These are phyloP conservation scores for Poa pratensis DNA, from an alignment of 176 grass and related monocot species.

Conservation along the genomic window DNA sequence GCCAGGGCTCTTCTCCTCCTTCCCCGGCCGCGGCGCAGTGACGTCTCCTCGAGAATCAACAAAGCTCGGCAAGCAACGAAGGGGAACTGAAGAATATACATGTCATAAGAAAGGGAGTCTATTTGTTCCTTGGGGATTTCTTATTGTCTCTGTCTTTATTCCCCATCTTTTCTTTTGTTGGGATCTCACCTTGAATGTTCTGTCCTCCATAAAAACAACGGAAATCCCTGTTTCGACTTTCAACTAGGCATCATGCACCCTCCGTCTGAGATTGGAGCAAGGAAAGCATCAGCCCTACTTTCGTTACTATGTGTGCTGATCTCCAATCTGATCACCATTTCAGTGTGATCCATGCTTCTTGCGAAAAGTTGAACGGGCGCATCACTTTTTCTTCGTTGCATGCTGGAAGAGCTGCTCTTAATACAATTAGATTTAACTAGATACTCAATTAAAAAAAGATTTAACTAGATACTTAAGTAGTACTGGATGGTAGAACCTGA, in stretches of 20 bases:
- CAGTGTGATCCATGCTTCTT: slow-evolving; percentile 31
- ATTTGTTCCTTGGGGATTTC: slow-evolving; percentile 30
- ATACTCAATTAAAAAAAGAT: too few relatives aligned
- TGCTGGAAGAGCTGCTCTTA: neutral
- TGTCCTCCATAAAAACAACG: neutral
- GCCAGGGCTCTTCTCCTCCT: slow-evolving; percentile 31
- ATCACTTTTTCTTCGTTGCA: neutral
- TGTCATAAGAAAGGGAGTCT: slow-evolving; percentile 37
- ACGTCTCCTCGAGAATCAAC: slow-evolving; percentile 12
- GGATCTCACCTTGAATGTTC: slow-evolving; percentile 2
- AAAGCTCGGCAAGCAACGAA: neutral
- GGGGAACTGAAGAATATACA: neutral
- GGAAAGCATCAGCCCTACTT: neutral
- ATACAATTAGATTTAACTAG: neutral
- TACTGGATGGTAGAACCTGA: neutral
- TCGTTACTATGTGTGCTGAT: neutral
- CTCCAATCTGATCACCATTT: slow-evolving; percentile 31
- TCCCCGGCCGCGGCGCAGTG: slow-evolving; percentile 16
- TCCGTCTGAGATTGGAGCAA: slow-evolving; percentile 25
- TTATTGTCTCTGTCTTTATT: neutral
- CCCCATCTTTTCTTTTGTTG: slow-evolving; percentile 1
- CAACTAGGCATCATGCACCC: neutral
- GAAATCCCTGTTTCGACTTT: neutral
- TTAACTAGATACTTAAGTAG: neutral
- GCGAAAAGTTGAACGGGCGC: neutral